Evolutionary conservation across 805 yeast species (phyloP).

Genomic region (Cyberlindnera veronae): DNA sequence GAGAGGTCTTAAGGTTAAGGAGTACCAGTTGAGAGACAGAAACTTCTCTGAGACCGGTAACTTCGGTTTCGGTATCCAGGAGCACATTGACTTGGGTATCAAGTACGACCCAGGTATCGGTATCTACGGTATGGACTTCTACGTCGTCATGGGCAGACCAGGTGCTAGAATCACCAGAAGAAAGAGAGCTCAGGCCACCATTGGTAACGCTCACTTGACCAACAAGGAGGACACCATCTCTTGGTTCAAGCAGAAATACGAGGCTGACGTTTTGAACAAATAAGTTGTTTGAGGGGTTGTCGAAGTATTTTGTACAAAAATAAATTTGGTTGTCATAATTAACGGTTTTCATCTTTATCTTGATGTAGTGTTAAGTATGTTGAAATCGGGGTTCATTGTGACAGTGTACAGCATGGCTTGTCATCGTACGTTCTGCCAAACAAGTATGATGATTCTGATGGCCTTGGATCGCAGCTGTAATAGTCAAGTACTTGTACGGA

Average conservation of each 20-base stretch:
- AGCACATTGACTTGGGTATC: slow-evolving; percentile 99
- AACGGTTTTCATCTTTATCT: slow-evolving; percentile 13
- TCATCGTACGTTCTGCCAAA: too few relatives aligned
- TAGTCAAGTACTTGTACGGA: too few relatives aligned
- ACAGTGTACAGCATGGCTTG: too few relatives aligned
- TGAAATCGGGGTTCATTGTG: too few relatives aligned
- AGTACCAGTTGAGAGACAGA: slow-evolving; percentile 90
- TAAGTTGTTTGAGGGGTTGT: slow-evolving; percentile 35
- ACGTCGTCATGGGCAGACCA: slow-evolving; percentile 98
- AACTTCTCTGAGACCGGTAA: slow-evolving; percentile 99
- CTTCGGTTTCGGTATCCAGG: slow-evolving; percentile 99
- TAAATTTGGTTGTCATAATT: slow-evolving; percentile 15
- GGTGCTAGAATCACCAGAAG: slow-evolving; percentile 98
- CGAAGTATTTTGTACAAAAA: slow-evolving; percentile 22
- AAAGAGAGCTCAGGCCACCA: slow-evolving; percentile 86
- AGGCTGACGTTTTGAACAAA: slow-evolving; percentile 93
- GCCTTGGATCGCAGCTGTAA: too few relatives aligned
- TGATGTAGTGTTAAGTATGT: too few relatives aligned
- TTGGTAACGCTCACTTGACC: slow-evolving; percentile 93
- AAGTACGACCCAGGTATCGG: slow-evolving; percentile 99
- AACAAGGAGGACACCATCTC: slow-evolving; percentile 89
- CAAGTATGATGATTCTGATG: too few relatives aligned
- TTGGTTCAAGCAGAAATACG: slow-evolving; percentile 99
- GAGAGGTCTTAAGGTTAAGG: slow-evolving; percentile 99
- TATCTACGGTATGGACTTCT: slow-evolving; percentile 99